Conservation (phyloP, 2,329 filamentous ascomycete genomes). For the Exophiala phaeomuriformis region DNA sequence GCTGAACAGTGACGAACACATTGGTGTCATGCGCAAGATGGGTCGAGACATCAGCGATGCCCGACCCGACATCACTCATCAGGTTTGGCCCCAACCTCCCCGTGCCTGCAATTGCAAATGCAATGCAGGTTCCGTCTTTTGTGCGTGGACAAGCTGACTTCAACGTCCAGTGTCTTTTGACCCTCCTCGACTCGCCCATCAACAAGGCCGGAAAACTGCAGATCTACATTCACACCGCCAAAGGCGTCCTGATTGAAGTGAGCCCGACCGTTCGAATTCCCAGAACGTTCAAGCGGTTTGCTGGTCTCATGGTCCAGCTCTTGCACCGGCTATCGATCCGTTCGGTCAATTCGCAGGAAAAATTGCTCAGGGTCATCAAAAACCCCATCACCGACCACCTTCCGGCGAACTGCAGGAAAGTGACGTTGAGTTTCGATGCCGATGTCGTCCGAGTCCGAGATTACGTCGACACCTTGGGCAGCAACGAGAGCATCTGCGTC, state of each 20-base stretch:
- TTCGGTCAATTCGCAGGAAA: conserved; percentile 94
- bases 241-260: conserved; percentile 94
- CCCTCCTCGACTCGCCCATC: conserved; percentile 92
- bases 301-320: conserved; percentile 96
- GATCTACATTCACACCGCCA: conserved; percentile 97
- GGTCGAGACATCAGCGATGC: conserved; percentile 97
- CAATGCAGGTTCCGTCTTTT: conserved; percentile 2
- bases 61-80: conserved; percentile 94
- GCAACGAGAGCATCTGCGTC: conserved; percentile 90
- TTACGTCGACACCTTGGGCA: conserved; percentile 70
- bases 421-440: conserved; percentile 91
- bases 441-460: conserved; percentile 79
- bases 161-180: conserved; percentile 73
- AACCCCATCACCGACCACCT: conserved; percentile 97
- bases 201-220: conserved; percentile 97
- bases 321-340: conserved; percentile 92
- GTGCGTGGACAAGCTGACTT: conserved; percentile 24
- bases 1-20: conserved; percentile 98
- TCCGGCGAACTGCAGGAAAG: conserved; percentile 93
- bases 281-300: conserved; percentile 97
- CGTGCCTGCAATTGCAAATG: no score
- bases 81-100: conserved; percentile 50
- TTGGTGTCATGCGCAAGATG: conserved; percentile 99
- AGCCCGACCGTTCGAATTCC: conserved; percentile 97
- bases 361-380: conserved; percentile 92